Evolutionary conservation across 1,139 yeast species (phyloP), one percentile per base, ranked within the genome.

Genomic region (Blastobotrys raffinosifermentans): DNA sequence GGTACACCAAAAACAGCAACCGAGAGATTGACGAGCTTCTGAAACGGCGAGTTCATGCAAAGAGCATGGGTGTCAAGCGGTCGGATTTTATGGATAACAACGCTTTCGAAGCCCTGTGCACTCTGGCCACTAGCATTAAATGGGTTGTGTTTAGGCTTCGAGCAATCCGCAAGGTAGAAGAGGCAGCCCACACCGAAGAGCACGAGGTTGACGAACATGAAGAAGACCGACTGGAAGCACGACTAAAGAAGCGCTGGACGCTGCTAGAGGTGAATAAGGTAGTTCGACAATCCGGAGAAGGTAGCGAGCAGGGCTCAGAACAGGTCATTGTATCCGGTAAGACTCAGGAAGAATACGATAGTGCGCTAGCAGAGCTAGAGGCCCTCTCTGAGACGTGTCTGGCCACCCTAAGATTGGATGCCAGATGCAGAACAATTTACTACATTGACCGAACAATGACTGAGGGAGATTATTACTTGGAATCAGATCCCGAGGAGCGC

Each of bases 401-500:
- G 35, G 53, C 78, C 16, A 69, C 80, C 2, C 61, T 85, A 31
- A 65, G 94, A 37, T 77, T 78, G 46, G 91, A 82, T 53, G 57
- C 80, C 32, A 67, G 87, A 43, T 70, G 76, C 38, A 72, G 81
- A 41, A 72, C 77, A 2, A 70, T 82, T 13, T 77, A 75, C 54
- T 75, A 73, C 51, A 69, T 82, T 30, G 73, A 77, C 9, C 68
- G 66, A 38, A 55, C 71, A 36, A 60, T 69, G 46, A 46, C 45
- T 4, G 56, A 53, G 20, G 61, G 65, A n/a, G 54, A 54, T 17
- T 63, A 57, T 59, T 67, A 47, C 67, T 70, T 34, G 41, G 60
- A 52, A 3, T 63, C 69, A 15, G 78, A 75, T 48, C 72, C 76
- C 0, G 81, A 79, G 4, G 85, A 79, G 49, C 73, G 83, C 3